These are phyloP conservation scores for Amniculicola lignicola DNA, from an alignment of 495 filamentous ascomycete genomes.

Conservation along the genomic window DNA sequence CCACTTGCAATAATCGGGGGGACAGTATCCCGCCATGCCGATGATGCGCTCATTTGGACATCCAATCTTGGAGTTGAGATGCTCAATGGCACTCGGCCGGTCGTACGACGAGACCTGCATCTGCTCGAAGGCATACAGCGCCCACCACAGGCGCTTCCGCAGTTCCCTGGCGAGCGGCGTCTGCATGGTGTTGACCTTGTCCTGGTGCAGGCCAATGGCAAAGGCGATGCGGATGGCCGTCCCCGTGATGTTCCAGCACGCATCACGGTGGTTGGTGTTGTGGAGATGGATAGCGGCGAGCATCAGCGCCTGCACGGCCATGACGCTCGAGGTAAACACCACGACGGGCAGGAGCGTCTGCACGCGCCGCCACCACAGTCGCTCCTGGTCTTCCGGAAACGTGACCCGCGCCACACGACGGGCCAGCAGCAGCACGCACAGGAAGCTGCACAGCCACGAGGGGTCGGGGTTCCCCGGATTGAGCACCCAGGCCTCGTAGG, in stretches of 20 bases:
- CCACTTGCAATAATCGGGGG: conserved; percentile 30
- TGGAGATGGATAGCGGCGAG: conserved; percentile 49
- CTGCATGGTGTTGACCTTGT: conserved; percentile 43
- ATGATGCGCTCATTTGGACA: conserved; percentile 38
- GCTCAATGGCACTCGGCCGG: conserved; percentile 49
- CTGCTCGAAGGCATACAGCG: conserved; percentile 48
- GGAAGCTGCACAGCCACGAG: conserved; percentile 49
- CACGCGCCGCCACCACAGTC: conserved; percentile 40
- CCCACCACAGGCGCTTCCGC: conserved; percentile 51
- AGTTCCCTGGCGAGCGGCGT: conserved; percentile 44
- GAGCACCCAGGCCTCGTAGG: conserved; percentile 42
- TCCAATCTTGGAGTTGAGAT: conserved; percentile 43
- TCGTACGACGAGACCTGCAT: conserved; percentile 47
- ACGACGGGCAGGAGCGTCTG: conserved; percentile 42
- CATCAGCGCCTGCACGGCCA: conserved; percentile 48
- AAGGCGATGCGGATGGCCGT: conserved; percentile 46
- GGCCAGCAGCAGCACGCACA: conserved; percentile 47
- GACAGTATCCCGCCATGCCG: conserved; percentile 38
- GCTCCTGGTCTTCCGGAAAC: conserved; percentile 35
- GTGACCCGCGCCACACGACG: conserved; percentile 37
- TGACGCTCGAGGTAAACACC: conserved; percentile 44
- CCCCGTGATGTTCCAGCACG: conserved; percentile 47
- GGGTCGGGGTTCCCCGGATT: conserved; percentile 31
- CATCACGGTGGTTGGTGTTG: conserved; percentile 45
- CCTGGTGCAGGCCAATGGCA: conserved; percentile 50